Evolutionary conservation across 23 red algal species (phyloP), one percentile per base, ranked within the genome.

Genomic region (Agarophyton chilense): DNA sequence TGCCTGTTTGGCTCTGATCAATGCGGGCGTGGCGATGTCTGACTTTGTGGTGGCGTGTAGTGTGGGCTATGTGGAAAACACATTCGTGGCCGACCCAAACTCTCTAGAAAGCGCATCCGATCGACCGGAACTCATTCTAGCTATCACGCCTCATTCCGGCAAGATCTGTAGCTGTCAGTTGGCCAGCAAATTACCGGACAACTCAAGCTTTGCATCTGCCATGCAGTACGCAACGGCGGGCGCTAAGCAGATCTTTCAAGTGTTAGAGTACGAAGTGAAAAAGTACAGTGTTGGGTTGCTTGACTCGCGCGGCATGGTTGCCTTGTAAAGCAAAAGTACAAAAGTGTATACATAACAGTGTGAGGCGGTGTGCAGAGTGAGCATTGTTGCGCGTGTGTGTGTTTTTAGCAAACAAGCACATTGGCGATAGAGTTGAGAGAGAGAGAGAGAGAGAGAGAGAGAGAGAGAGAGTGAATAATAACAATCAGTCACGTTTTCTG

Each of bases 11-110:
- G 97, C 97, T 35, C 75, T 99, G 39, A 79, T 89, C 24, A 87
- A 95, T 44, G 93, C 93, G 2, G 93, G 92, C 10, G 91, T 98
- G 63, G 83, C 96, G 19, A 89, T 98, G 89, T 80, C 82, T n/a
- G 96, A 95, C 74, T 82, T 92, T 74, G 82, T 90, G 58, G 86
- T 94, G 29, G 89, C 77, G 10, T 98, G 95, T 62, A 74, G 81
- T 16, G 86, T 89, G 55, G 94, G 84, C 0, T 88, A 52, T 40
- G 89, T 96, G 45, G 80, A 90, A 10, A 76, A 81, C 19, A 83
- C 79, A 14, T 68, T 90, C 41, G 64, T 90, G 62, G 84, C 88
- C 12, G 94, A 96, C 57, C 89, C 83, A 12, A 91, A 77, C 49
- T n/a, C 33, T 1, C 33, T 88, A 32, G 94, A 96, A 50, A 91